Base-by-base conservation (phyloP, 768 basidiomycete genomes). In the Hysterangium stoloniferum region DNA sequence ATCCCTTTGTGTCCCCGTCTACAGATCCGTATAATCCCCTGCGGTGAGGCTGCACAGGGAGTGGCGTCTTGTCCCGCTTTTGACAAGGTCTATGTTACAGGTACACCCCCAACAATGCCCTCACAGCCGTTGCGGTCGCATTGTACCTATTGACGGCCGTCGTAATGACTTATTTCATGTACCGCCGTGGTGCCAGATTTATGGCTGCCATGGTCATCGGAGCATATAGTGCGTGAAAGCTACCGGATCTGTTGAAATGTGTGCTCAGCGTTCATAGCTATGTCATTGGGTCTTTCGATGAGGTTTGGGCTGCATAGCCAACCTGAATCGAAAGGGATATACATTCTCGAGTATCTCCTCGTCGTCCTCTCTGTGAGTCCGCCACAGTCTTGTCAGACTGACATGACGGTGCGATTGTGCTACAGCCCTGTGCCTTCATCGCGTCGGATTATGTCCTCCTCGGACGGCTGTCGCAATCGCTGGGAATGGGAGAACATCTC, bases 351-450 rank as follows among this genome's bases (percentile, higher is more conserved):
- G 59, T 77, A 82, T 54, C 61, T 82, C 8, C 73, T 82, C 58
- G 73, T 82, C 53, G 79, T 78, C 6, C 70, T 83, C 40, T 77
- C 79, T 4, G 80, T 77, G 50, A 48, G 71, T 62, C n/a, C n/a
- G n/a, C n/a, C n/a, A n/a, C n/a, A n/a, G n/a, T n/a, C n/a, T n/a
- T n/a, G n/a, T n/a, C n/a, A n/a, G n/a, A n/a, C n/a, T n/a, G n/a
- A n/a, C n/a, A n/a, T n/a, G n/a, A n/a, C n/a, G n/a, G n/a, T n/a
- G n/a, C n/a, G n/a, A n/a, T n/a, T n/a, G n/a, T n/a, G 41, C 9
- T 38, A 6, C 45, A 81, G 79, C 84, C 84, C 4, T 87, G 86
- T 59, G 84, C 81, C 24, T 86, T 86, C 65, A 80, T 84, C 54
- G 80, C 80, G 4, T 73, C 79, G 12, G 73, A 80, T 58, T 86